Percentiles rank a stretch among this genome's conserved stretches.
Conservation (phyloP, 495 filamentous ascomycete species). For the Penicillium manginii region DNA sequence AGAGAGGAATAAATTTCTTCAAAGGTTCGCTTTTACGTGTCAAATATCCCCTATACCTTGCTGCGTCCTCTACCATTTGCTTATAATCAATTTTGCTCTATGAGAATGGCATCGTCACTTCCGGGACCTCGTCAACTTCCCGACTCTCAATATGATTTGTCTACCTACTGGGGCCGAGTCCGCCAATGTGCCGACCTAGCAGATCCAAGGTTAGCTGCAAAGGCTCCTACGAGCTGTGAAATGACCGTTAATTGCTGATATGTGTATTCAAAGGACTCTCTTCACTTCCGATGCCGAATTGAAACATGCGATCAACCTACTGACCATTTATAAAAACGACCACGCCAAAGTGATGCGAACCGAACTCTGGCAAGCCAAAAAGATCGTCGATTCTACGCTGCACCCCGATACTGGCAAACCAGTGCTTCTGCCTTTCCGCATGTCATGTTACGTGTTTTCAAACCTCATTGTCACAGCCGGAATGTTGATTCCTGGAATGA, state of each 20-base stretch:
- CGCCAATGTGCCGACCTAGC: conserved; percentile 84
- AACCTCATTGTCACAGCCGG: conserved; percentile 93
- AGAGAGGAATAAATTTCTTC: too few species aligned
- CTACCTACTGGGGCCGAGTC: conserved; percentile 93
- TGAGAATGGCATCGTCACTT: conserved; percentile 61
- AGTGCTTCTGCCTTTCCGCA: conserved; percentile 91
- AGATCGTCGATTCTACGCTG: conserved; percentile 91
- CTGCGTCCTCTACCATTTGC: too few species aligned
- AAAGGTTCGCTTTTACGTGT: too few species aligned
- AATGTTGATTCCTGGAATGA: conserved; percentile 82
- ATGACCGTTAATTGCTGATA: conserved; percentile 9
- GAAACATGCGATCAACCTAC: conserved; percentile 75
- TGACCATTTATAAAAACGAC: conserved; percentile 80
- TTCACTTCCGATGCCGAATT: conserved; percentile 73
- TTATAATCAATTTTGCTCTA: too few species aligned
- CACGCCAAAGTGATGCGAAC: conserved; percentile 76
- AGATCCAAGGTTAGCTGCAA: conserved; percentile 81
- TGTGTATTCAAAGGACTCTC: conserved; percentile 64
- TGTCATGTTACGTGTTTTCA: conserved; percentile 92
- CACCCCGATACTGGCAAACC: conserved; percentile 93
- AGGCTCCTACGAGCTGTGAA: neutral
- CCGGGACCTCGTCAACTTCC: conserved; percentile 84
- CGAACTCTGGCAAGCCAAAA: conserved; percentile 92
- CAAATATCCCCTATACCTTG: too few species aligned
- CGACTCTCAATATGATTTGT: conserved; percentile 85